Conservation (phyloP, 768 basidiomycete genomes). For the Tricholoma flavovirens region DNA sequence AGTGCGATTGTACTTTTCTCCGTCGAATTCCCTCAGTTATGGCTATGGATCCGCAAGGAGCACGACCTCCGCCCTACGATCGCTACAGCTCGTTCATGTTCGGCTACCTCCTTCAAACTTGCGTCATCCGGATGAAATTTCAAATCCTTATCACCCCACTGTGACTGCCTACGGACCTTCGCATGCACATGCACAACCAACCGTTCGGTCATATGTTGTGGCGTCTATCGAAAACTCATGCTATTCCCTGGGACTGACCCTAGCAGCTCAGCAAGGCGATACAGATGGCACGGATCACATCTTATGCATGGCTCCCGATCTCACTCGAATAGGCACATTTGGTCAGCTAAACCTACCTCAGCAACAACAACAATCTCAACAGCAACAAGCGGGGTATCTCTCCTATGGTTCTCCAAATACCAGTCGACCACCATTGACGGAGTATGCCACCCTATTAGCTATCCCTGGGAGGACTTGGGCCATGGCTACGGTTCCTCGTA, state of each 20-base stretch:
- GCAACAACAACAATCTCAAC: constrained; percentile 30
- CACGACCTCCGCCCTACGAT: constrained; percentile 25
- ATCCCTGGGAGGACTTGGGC: constrained; percentile 85
- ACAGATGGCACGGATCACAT: constrained; percentile 69
- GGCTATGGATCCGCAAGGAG: constrained; percentile 35
- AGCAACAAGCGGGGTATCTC: constrained; percentile 12
- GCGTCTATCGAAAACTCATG: constrained; percentile 56
- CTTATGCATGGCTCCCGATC: constrained; percentile 69
- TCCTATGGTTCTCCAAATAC: constrained; percentile 26
- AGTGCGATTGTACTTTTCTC: constrained; percentile 78
- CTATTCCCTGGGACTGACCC: constrained; percentile 59
- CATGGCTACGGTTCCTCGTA: constrained; percentile 52
- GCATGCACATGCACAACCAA: constrained; percentile 38
- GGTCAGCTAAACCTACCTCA: constrained; percentile 55
- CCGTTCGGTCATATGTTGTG: constrained; percentile 53
- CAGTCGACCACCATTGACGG: constrained; percentile 59
- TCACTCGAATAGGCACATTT: constrained; percentile 63
- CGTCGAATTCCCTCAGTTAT: constrained; percentile 46
- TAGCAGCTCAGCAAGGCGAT: constrained; percentile 73
- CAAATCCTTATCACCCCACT: constrained; percentile 42
- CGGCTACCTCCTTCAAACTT: constrained; percentile 73
- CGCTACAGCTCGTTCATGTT: constrained; percentile 70
- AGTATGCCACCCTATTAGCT: constrained; percentile 70
- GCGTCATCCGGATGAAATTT: constrained; percentile 70
- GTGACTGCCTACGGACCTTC: constrained; percentile 43